Base-by-base conservation (phyloP, 2,329 filamentous ascomycete genomes). In the Cadophora sp. region DNA sequence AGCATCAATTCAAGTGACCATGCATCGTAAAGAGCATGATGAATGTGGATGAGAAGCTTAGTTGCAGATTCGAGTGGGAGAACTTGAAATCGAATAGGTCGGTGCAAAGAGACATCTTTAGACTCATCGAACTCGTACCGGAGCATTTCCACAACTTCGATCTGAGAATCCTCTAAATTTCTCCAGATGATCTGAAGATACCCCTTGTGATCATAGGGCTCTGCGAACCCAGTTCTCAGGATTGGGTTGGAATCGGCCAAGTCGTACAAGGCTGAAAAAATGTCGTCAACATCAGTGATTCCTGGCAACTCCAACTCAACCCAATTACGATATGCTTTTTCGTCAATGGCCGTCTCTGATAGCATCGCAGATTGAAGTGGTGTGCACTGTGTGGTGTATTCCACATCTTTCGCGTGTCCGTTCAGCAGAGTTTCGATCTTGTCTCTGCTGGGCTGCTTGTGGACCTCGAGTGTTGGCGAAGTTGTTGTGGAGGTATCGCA, bases 21-120 rank as follows among this genome's bases (percentile, higher is more conserved):
- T n/a, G 94, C 94, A 77, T 97, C 94, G 75, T 97, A 97, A 0
- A 96, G 77, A 0, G 92, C 89, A 78, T 97, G 94, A 75, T 97
- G 94, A 0, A 96, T 81, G 14, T 90, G 73, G 1, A 77, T 78
- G 67, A 76, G 77, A 4, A 80, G 72, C 39, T 75, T 73, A 2
- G 75, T 64, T 58, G 70, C 65, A 4, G 75, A 59, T 20, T 71
- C 20, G 8, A 61, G 39, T 62, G 70, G 59, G 14, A 72, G 72
- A 1, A 94, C 78, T 67, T 92, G 85, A n/a, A 93, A 79, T 18
- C 77, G 79, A 16, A 94, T 80, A 0, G 93, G 92, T 2, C 81
- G 80, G 16, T 74, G 68, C 13, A 77, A 55, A 20, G 74, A 75
- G 5, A 83, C 79, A 6, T 78, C 76, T 3, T 78, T 77, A 6